Evolutionary conservation across 768 basidiomycete genomes (phyloP).

Genomic region (Chlorophyllum brunneum): DNA sequence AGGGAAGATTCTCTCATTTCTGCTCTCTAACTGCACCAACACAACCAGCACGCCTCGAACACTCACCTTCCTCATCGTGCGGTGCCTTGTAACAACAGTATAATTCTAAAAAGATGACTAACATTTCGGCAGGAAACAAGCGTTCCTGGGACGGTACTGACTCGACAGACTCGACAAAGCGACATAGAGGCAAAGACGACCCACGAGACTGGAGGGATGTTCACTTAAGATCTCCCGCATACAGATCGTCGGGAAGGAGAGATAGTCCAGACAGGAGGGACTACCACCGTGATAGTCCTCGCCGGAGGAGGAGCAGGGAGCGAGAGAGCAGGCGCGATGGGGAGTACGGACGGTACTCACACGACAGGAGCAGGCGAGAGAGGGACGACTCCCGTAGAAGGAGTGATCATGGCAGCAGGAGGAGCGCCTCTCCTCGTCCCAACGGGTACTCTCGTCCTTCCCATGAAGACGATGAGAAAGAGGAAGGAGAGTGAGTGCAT

Average conservation of each 20-base stretch:
- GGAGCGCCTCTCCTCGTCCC: conserved; percentile 22
- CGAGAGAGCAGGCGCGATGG: conserved; percentile 25
- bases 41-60: background rate
- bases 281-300: conserved; percentile 16
- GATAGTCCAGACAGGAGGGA: conserved; percentile 33
- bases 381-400: conserved; percentile 15
- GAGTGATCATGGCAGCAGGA: conserved; percentile 19
- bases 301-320: conserved; percentile 33
- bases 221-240: conserved; percentile 41
- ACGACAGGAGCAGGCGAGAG: conserved; percentile 19
- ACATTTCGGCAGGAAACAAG: conserved; percentile 81
- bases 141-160: conserved; percentile 65
- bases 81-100: conserved; percentile 13
- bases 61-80: conserved; percentile 12
- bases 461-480: conserved; percentile 56
- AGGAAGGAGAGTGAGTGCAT: conserved; percentile 93
- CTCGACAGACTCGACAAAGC: conserved; percentile 43
- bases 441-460: conserved; percentile 19
- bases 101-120: conserved; percentile 59
- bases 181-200: conserved; percentile 52
- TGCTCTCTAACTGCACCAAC: background rate
- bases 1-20: background rate
- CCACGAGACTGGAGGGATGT: conserved; percentile 70
- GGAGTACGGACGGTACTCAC: conserved; percentile 14
- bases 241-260: conserved; percentile 28